A percentile compares a stretch with the other conserved stretches of the same genome.
Conservation (phyloP, 495 filamentous ascomycete species). For the Neurospora sp. region DNA sequence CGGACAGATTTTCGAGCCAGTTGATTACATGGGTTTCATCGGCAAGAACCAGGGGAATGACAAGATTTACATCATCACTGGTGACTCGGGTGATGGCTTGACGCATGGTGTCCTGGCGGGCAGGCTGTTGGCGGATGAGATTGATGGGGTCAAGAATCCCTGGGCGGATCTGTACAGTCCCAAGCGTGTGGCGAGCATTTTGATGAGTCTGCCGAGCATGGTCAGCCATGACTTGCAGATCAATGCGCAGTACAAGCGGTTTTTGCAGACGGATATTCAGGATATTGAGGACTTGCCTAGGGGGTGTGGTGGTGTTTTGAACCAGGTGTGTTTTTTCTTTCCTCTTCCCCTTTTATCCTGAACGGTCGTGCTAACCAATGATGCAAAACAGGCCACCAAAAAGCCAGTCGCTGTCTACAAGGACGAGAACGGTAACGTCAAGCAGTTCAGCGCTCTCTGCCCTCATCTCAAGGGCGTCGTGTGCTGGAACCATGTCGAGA, state of each 20-base stretch:
- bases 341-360: too few species aligned
- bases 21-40: slow-evolving; percentile 45
- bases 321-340: slow-evolving; percentile 20
- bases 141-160: slow-evolving; percentile 34
- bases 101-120: slow-evolving; percentile 47
- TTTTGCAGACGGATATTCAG: slow-evolving; percentile 41
- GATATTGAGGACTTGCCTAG: slow-evolving; percentile 46
- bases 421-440: slow-evolving; percentile 40
- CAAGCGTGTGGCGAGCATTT: slow-evolving; percentile 23
- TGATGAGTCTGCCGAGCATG: slow-evolving; percentile 29
- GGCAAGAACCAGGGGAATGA: slow-evolving; percentile 42
- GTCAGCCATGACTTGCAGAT: slow-evolving; percentile 39
- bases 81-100: slow-evolving; percentile 50
- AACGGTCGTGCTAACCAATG: too few species aligned
- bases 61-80: slow-evolving; percentile 44
- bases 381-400: background rate
- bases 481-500: slow-evolving; percentile 45
- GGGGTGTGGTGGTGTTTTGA: slow-evolving; percentile 42
- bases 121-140: slow-evolving; percentile 43
- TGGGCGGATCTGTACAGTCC: slow-evolving; percentile 44
- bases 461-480: slow-evolving; percentile 47
- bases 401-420: slow-evolving; percentile 47
- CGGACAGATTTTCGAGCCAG: slow-evolving; percentile 48
- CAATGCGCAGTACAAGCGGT: slow-evolving; percentile 46
- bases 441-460: slow-evolving; percentile 42